Conservation (phyloP, 345 rosid species). For the Trapa incisa region DNA sequence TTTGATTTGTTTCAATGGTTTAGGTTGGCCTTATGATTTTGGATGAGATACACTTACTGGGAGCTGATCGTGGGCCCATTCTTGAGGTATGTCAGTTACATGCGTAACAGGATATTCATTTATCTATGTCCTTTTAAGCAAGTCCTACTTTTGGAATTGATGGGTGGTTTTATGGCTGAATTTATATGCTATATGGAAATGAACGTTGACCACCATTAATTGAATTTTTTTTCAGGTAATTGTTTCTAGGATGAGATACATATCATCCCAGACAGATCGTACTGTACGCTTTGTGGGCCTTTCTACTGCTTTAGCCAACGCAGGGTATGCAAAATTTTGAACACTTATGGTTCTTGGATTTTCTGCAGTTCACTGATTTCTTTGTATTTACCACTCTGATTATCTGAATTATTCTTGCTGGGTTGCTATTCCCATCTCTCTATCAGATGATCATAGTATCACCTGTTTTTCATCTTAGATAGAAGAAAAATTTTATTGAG, state of each 20-base stretch:
- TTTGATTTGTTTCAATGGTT: conserved; percentile 12
- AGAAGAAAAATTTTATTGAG: no score
- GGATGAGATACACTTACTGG: conserved; percentile 97
- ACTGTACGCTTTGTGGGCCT: conserved; percentile 85
- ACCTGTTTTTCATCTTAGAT: no score
- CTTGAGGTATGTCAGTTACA: conserved; percentile 57
- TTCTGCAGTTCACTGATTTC: neutral
- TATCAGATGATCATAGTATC: no score
- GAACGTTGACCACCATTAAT: neutral
- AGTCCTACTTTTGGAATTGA: neutral
- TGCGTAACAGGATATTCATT: neutral
- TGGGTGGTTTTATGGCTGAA: neutral
- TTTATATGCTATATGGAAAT: neutral
- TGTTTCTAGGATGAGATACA: conserved; percentile 97
- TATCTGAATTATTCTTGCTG: no score
- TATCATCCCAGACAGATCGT: conserved; percentile 97
- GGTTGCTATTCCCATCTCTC: no score
- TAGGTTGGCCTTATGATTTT: conserved; percentile 91
- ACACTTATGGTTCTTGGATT: neutral
- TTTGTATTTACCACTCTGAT: neutral
- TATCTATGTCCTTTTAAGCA: neutral
- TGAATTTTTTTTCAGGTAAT: conserved; percentile 40
- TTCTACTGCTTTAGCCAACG: conserved; percentile 96
- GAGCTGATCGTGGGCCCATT: conserved; percentile 98
- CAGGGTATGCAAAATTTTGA: conserved; percentile 39